Conservation (phyloP, 2,329 filamentous ascomycete species). For the Ascochyta koolunga region DNA sequence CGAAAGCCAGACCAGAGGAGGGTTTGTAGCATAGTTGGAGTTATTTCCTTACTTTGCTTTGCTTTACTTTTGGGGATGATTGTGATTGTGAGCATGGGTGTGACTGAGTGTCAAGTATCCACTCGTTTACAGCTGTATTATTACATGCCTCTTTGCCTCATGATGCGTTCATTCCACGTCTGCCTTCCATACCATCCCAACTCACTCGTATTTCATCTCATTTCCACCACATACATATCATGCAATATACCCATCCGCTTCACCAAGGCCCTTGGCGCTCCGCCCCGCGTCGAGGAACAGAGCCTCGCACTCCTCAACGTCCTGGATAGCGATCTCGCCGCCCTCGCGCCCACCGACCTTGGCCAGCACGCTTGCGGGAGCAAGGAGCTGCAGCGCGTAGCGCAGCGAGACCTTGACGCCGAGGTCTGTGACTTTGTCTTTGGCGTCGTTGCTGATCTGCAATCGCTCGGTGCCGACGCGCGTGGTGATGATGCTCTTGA, state of each 20-base stretch:
- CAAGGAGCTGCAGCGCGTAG: conserved; percentile 91
- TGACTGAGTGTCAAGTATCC: too few relatives aligned
- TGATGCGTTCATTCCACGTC: too few relatives aligned
- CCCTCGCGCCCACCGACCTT: conserved; percentile 64
- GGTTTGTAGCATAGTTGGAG: too few relatives aligned
- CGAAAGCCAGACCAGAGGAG: too few relatives aligned
- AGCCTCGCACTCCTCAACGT: conserved; percentile 59
- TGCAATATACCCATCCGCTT: conserved; percentile 42
- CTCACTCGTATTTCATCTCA: conserved; percentile 14
- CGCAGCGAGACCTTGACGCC: conserved; percentile 88
- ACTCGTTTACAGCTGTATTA: background rate
- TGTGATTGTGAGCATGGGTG: too few relatives aligned
- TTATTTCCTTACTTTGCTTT: too few relatives aligned
- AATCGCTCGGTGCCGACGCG: conserved; percentile 83
- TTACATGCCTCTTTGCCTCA: background rate
- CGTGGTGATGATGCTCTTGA: conserved; percentile 88
- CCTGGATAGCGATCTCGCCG: conserved; percentile 58
- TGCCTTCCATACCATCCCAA: background rate
- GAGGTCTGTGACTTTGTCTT: conserved; percentile 85
- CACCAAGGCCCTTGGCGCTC: conserved; percentile 49
- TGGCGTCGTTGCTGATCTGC: conserved; percentile 77
- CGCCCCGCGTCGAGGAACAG: conserved; percentile 57
- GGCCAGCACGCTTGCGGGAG: conserved; percentile 88
- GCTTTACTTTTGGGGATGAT: too few relatives aligned
- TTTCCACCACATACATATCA: conserved; percentile 16